These are phyloP conservation scores for Nitzschia sp. DNA, from an alignment of 108 stramenopile genomes.

Conservation along the genomic window DNA sequence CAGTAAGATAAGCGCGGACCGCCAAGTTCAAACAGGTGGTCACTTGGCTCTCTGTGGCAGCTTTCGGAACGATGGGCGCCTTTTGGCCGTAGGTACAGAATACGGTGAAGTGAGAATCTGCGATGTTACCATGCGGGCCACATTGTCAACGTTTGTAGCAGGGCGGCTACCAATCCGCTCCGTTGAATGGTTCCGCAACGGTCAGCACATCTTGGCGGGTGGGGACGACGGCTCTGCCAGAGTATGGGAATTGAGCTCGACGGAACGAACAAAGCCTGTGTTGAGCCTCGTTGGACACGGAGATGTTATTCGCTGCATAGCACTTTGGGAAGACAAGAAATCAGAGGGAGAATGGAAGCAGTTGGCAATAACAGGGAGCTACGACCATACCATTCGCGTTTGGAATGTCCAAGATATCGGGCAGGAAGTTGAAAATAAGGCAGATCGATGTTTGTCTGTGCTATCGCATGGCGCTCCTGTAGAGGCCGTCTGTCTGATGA, in stretches of 20 bases:
- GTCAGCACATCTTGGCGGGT: constrained; percentile 60
- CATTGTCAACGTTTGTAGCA: constrained; percentile 62
- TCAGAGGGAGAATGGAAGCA: constrained; percentile 35
- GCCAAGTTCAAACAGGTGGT: constrained; percentile 72
- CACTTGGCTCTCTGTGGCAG: constrained; percentile 57
- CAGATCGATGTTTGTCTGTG: constrained; percentile 61
- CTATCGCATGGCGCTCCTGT: constrained; percentile 84
- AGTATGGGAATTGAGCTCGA: constrained; percentile 63
- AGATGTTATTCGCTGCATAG: constrained; percentile 63
- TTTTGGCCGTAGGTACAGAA: constrained; percentile 79
- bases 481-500: constrained; percentile 65
- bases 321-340: constrained; percentile 24
- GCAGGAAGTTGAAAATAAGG: neutral
- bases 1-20: constrained; percentile 54
- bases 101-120: constrained; percentile 66
- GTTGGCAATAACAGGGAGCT: constrained; percentile 74
- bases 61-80: constrained; percentile 68
- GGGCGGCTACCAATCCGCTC: constrained; percentile 55
- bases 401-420: constrained; percentile 63
- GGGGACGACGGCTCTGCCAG: constrained; percentile 72
- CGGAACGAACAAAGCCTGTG: constrained; percentile 34
- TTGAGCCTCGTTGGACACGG: constrained; percentile 74
- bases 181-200: constrained; percentile 73
- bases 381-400: constrained; percentile 85
- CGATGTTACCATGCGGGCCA: constrained; percentile 70